Evolutionary conservation across 2,329 filamentous ascomycete species (phyloP).

Genomic region (Aspergillus pseudonomiae): DNA sequence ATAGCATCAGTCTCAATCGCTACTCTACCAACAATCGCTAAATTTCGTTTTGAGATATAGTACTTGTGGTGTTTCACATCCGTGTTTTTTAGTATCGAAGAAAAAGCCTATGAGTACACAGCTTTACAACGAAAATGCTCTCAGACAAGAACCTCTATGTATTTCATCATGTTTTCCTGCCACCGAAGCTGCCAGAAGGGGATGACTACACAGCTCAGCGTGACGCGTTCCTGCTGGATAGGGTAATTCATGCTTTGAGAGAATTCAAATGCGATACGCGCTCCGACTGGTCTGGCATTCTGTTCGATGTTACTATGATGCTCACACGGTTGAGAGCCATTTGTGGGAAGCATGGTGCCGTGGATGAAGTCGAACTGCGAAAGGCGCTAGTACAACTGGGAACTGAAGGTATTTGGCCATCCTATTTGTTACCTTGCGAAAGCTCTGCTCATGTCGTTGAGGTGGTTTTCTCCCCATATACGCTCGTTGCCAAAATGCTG

Average conservation of each 20-base stretch:
- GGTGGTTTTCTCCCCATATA: constrained; percentile 41
- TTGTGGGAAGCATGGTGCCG: constrained; percentile 13
- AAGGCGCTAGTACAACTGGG: constrained; percentile 10
- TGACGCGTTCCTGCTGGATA: constrained; percentile 29
- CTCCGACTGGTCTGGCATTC: constrained; percentile 6
- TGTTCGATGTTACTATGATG: constrained; percentile 16
- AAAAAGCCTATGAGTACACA: no score
- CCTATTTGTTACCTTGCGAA: neutral
- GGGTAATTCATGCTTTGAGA: constrained; percentile 21
- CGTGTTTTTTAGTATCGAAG: no score
- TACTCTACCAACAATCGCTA: no score
- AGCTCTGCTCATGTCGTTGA: constrained; percentile 8
- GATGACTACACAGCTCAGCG: constrained; percentile 32
- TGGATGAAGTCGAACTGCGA: constrained; percentile 17
- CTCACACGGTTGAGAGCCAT: constrained; percentile 19
- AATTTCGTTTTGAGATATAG: no score
- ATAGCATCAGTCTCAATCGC: no score
- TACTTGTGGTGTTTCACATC: no score
- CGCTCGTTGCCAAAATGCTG: constrained; percentile 52
- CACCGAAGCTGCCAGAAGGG: constrained; percentile 50
- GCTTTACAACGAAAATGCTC: no score
- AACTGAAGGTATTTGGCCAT: constrained; percentile 11
- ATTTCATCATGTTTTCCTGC: constrained; percentile 54
- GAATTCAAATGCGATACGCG: constrained; percentile 20
- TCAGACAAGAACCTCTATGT: constrained; percentile 32